Evolutionary conservation across 1,284 basidiomycete species (phyloP).

Genomic region (Lignosus rhinocerotis): DNA sequence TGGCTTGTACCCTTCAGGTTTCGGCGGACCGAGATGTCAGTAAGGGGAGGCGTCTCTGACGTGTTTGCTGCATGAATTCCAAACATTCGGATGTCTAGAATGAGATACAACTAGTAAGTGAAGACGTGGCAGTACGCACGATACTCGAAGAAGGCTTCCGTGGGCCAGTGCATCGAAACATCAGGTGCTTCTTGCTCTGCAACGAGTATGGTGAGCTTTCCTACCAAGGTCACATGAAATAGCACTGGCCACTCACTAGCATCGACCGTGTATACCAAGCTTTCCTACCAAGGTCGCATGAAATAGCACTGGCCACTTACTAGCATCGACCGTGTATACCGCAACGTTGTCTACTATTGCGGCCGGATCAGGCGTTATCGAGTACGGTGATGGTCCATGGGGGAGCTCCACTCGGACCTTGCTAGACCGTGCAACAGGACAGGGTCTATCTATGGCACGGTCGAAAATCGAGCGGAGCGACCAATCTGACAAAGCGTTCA

Average conservation of each 20-base stretch:
- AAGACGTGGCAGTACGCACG: constrained; percentile 40
- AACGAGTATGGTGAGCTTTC: neutral
- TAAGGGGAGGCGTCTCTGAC: constrained; percentile 28
- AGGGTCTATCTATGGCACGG: constrained; percentile 58
- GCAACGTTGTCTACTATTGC: constrained; percentile 36
- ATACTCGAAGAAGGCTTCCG: constrained; percentile 53
- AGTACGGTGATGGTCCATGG: constrained; percentile 37
- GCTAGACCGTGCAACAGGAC: constrained; percentile 62
- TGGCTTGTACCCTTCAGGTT: constrained; percentile 79
- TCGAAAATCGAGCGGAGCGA: constrained; percentile 77
- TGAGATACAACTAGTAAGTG: neutral
- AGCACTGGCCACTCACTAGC: constrained; percentile 41
- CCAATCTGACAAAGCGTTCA: constrained; percentile 57
- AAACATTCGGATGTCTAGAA: constrained; percentile 22
- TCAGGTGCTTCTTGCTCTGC: constrained; percentile 40
- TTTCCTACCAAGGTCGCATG: neutral
- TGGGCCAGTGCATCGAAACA: constrained; percentile 56
- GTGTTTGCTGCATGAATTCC: constrained; percentile 23
- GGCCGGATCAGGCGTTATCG: constrained; percentile 52
- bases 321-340: constrained; percentile 48
- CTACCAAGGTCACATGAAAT: neutral
- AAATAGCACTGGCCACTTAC: constrained; percentile 37
- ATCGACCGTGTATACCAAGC: constrained; percentile 39
- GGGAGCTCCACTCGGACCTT: constrained; percentile 51
- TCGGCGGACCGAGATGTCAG: constrained; percentile 63